phyloP scores from a whole-genome alignment of 1,284 basidiomycete species.

The Xanthoconium separans region DNA sequence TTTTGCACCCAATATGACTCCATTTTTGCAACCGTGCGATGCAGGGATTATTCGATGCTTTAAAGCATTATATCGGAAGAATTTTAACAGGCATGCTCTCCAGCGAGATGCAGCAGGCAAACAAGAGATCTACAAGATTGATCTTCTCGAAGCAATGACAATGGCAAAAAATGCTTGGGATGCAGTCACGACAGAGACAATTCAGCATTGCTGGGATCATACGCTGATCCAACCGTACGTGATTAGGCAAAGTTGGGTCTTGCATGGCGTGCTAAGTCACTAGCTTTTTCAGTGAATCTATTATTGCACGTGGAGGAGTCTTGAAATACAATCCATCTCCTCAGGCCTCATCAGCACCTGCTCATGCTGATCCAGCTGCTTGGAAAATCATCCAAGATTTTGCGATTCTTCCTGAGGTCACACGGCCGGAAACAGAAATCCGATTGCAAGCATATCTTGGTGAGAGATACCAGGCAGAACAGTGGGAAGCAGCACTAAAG shows the following conservation, averaged over 20 bases:
- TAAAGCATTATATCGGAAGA: background rate
- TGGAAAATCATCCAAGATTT: background rate
- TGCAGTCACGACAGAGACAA: background rate
- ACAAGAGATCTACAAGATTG: no score
- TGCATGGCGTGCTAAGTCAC: no score
- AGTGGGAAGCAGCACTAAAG: background rate
- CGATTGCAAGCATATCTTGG: background rate
- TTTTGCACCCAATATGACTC: constrained; percentile 1
- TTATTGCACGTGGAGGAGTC: no score
- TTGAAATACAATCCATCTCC: background rate
- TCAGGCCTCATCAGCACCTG: background rate
- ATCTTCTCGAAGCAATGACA: no score
- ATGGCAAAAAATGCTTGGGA: background rate
- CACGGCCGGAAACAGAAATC: background rate
- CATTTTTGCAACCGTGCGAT: constrained; percentile 4
- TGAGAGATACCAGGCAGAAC: background rate
- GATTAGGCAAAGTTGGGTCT: no score
- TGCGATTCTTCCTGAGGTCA: background rate
- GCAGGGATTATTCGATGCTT: background rate
- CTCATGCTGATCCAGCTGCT: background rate
- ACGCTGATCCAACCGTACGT: background rate
- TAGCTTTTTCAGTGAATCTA: no score
- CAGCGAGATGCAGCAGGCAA: background rate
- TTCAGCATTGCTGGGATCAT: background rate
- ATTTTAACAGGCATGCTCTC: background rate